Evolutionary conservation across 179 eudicot genomes (phyloP), one percentile per base, ranked within the genome.

Genomic region (Amaranthus tricolor): DNA sequence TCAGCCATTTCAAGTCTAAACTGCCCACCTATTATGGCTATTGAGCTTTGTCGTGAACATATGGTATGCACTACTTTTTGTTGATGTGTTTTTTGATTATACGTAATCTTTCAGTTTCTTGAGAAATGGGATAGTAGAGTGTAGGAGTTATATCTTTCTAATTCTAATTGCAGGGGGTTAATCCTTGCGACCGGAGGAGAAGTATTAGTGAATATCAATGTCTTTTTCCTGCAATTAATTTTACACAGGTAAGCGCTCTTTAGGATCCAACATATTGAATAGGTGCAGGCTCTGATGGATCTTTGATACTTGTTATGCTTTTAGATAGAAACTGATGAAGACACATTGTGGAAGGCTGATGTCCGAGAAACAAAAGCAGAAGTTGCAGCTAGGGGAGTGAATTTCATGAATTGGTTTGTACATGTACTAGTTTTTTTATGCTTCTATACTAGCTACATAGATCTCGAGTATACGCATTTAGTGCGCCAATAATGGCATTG

Each of bases 141-240:
- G 16, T 19, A 5, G 1, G 68, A 40, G 15, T 56, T 49, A 48
- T 54, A 2, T n/a, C 19, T 56, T 40, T 60, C 15, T 55, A 51
- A 60, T 79, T 80, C 70, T 83, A 78, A 74, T 80, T 79, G 76
- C 86, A 94, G 98, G 97, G 98, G 47, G 89, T 90, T 80, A 97
- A 92, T 88, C 98, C 93, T 66, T 94, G 98, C 83, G 98, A 94
- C 84, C 78, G 73, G 81, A 90, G 98, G 82, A 89, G 97, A 87
- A 83, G 78, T 82, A 78, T 92, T 74, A 86, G 88, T 53, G 95
- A 92, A 50, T 94, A 92, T 81, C 83, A 88, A 44, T 85, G 76
- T 72, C 87, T 92, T 76, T 94, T 94, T 80, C 97, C 97, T 56
- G 97, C 95, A 62, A 61, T 94, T 72, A 96, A 92, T 83, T 94